Evolutionary conservation across 176 grass and related monocot species (phyloP).

Genomic region (Aegilops sharonensis): DNA sequence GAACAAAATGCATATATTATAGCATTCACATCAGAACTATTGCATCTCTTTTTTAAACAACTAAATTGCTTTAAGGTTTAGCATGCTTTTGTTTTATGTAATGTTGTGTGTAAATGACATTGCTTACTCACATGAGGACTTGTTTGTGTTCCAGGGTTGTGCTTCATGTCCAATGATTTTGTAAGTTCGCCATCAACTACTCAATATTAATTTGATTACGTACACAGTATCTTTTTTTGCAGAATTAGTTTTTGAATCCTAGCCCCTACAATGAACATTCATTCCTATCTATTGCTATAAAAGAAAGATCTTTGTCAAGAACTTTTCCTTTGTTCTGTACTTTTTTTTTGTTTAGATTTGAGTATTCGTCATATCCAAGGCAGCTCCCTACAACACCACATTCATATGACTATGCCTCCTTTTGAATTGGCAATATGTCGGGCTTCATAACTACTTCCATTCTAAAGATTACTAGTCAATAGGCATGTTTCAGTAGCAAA

Average conservation of each 20-base stretch:
- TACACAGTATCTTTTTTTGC: background rate
- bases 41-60: background rate
- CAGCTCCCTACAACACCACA: background rate
- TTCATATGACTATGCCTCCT: background rate
- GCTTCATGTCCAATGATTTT: conserved; percentile 99
- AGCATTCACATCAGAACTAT: background rate
- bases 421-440: background rate
- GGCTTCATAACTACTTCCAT: background rate
- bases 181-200: conserved; percentile 49
- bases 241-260: background rate
- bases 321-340: background rate
- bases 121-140: conserved; percentile 22
- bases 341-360: background rate
- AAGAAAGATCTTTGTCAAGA: background rate
- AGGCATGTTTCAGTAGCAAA: background rate
- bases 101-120: background rate
- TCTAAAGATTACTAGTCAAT: background rate
- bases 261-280: background rate
- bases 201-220: conserved; percentile 2
- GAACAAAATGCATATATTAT: background rate
- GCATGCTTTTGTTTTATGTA: background rate
- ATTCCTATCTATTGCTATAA: background rate
- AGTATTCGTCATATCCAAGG: background rate
- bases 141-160: conserved; percentile 68
- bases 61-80: conserved; percentile 20